phyloP scores from a whole-genome alignment of 2,329 filamentous ascomycete species.

The Clarireedia homoeocarpa region DNA sequence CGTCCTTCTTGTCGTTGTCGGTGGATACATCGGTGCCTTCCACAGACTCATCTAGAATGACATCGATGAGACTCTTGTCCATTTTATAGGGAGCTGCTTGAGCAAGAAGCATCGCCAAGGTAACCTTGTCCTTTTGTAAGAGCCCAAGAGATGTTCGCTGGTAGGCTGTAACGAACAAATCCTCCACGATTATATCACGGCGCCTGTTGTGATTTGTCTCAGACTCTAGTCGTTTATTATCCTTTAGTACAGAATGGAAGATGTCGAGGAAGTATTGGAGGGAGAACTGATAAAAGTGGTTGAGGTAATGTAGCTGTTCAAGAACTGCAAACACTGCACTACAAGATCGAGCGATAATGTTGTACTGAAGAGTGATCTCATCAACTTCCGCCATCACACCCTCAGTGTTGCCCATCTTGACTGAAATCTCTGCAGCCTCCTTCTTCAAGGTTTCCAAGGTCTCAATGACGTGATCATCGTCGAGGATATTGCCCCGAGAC shows the following conservation, averaged over 20 bases:
- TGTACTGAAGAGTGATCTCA: conserved; percentile 89
- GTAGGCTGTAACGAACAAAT: conserved; percentile 86
- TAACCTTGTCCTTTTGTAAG: conserved; percentile 89
- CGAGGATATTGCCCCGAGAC: conserved; percentile 93
- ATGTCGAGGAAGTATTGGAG: conserved; percentile 97
- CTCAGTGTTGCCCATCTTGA: conserved; percentile 93
- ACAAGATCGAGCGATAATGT: conserved; percentile 86
- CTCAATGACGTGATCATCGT: conserved; percentile 97
- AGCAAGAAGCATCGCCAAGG: conserved; percentile 86
- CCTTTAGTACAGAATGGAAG: conserved; percentile 83
- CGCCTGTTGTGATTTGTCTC: conserved; percentile 70
- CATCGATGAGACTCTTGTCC: conserved; percentile 83
- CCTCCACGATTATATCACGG: conserved; percentile 81
- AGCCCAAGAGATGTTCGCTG: conserved; percentile 89
- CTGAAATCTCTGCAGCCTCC: conserved; percentile 90
- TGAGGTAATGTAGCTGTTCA: conserved; percentile 94
- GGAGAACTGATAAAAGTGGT: conserved; percentile 99
- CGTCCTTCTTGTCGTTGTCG: conserved; percentile 52
- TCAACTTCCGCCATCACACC: conserved; percentile 98
- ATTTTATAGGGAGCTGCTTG: conserved; percentile 95
- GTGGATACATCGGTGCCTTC: conserved; percentile 74
- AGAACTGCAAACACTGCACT: conserved; percentile 95
- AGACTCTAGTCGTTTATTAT: conserved; percentile 63
- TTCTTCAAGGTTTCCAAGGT: conserved; percentile 97
- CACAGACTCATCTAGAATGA: conserved; percentile 71